These are phyloP conservation scores for Extremus antarcticus DNA, from an alignment of 495 filamentous ascomycete genomes.

Conservation along the genomic window DNA sequence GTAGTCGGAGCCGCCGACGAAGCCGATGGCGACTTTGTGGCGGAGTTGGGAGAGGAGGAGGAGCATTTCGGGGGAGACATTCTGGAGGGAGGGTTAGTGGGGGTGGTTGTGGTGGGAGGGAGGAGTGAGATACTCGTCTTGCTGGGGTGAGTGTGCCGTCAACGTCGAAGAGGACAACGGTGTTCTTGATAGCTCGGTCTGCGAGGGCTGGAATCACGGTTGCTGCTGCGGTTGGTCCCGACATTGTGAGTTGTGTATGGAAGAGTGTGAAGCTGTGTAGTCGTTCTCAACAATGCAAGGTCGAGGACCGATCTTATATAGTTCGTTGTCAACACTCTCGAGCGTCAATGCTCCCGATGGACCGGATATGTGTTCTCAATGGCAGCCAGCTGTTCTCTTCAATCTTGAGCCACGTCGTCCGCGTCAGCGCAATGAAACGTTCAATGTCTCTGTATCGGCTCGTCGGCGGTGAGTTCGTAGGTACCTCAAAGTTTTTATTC, in stretches of 20 bases:
- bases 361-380: neutral
- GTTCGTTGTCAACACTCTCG: neutral
- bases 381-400: neutral
- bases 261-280: neutral
- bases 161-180: constrained; percentile 87
- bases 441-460: neutral
- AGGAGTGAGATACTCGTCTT: constrained; percentile 44
- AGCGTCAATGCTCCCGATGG: neutral
- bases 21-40: constrained; percentile 84
- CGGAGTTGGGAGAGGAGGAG: constrained; percentile 65
- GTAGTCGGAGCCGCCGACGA: constrained; percentile 60
- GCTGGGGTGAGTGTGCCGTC: constrained; percentile 78
- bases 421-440: neutral
- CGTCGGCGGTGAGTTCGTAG: neutral
- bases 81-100: constrained; percentile 33
- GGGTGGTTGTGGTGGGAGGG: neutral
- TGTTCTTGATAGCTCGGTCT: constrained; percentile 74
- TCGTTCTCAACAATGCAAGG: neutral
- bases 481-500: neutral
- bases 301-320: neutral
- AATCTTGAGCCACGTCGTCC: neutral
- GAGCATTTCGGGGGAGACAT: constrained; percentile 69
- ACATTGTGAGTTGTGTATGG: constrained; percentile 10
- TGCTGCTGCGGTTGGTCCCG: constrained; percentile 32
- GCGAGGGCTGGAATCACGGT: constrained; percentile 61